Evolutionary conservation across 495 filamentous ascomycete genomes (phyloP).

Genomic region (Aspergillus nanangensis): DNA sequence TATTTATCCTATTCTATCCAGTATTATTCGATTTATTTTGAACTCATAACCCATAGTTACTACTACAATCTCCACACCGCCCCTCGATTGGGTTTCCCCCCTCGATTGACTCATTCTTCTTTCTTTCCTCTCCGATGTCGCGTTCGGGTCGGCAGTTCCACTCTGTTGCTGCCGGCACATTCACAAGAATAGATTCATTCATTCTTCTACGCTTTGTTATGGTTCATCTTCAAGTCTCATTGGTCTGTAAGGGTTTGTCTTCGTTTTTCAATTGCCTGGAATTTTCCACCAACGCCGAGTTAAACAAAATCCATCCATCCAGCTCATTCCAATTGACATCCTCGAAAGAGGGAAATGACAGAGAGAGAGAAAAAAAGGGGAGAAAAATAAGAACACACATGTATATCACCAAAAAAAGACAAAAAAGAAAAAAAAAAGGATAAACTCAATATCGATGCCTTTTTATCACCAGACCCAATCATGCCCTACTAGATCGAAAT

Average conservation of each 20-base stretch:
- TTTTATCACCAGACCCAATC: constrained; percentile 1
- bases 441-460: constrained; percentile 9
- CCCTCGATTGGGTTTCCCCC: constrained; percentile 2
- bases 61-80: constrained; percentile 5
- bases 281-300: neutral
- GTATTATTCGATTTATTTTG: too few species aligned
- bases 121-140: constrained; percentile 35
- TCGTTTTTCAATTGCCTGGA: too few species aligned
- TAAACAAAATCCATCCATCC: neutral
- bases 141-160: constrained; percentile 3
- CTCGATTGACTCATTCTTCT: constrained; percentile 21
- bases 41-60: too few species aligned
- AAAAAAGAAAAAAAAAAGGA: constrained; percentile 9
- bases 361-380: neutral
- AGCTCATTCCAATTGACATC: neutral
- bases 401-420: constrained; percentile 6
- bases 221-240: too few species aligned
- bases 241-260: too few species aligned
- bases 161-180: neutral
- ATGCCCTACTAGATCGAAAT: constrained; percentile 1
- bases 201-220: too few species aligned
- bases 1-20: too few species aligned
- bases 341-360: neutral
- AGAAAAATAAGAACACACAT: neutral
- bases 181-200: neutral